These are phyloP conservation scores for Phyllosticta capitalensis DNA, from an alignment of 2,329 filamentous ascomycete species.

Conservation along the genomic window DNA sequence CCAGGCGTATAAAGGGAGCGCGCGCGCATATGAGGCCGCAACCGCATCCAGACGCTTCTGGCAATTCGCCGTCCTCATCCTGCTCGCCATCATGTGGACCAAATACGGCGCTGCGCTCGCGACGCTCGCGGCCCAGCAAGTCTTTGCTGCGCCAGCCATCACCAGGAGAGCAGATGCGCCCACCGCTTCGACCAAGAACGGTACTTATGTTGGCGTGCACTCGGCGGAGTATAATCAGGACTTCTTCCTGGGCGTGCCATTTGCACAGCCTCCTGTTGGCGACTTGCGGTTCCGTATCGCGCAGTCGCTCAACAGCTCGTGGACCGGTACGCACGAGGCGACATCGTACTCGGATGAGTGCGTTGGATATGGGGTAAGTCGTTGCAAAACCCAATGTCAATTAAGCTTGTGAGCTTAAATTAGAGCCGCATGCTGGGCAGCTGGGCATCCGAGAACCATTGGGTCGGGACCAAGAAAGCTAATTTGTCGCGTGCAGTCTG, in stretches of 20 bases:
- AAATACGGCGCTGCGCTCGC: not conserved
- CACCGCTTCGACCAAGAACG: conserved; percentile 33
- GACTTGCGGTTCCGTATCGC: conserved; percentile 46
- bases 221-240: conserved; percentile 35
- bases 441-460: not conserved
- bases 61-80: not conserved
- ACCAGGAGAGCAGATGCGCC: conserved; percentile 15
- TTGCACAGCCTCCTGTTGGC: conserved; percentile 45
- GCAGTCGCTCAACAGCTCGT: conserved; percentile 38
- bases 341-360: conserved; percentile 34
- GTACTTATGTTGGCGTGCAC: conserved; percentile 32
- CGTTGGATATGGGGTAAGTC: conserved; percentile 29
- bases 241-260: conserved; percentile 44
- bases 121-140: conserved; percentile 1
- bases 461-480: not conserved
- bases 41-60: not conserved
- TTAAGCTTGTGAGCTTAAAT: not conserved
- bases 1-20: not conserved
- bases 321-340: conserved; percentile 29
- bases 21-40: not conserved
- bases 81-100: conserved; percentile 3
- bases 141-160: not conserved
- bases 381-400: not conserved
- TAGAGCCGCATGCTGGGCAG: not conserved
- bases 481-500: not conserved